Percentiles rank a stretch among this genome's conserved stretches.
Evolutionary conservation across 257 asterid genomes (phyloP).

Genomic region (Perilla frutescens): DNA sequence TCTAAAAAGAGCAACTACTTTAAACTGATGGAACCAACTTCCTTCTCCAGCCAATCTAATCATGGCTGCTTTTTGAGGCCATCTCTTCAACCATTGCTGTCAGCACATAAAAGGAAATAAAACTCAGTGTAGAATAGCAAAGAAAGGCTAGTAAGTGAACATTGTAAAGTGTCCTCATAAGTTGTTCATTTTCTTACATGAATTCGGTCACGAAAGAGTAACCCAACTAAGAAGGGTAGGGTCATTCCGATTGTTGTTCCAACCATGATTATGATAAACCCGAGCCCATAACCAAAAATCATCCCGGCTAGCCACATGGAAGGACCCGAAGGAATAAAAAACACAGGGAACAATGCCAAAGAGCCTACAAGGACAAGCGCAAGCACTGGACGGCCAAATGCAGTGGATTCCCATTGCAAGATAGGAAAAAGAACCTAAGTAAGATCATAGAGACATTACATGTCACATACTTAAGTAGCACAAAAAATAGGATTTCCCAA

Average conservation of each 20-base stretch:
- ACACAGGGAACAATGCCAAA: conserved; percentile 71
- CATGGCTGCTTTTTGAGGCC: conserved; percentile 86
- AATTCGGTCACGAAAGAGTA: conserved; percentile 65
- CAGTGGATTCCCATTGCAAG: conserved; percentile 80
- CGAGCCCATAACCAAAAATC: conserved; percentile 86
- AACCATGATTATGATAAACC: conserved; percentile 77
- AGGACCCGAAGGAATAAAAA: conserved; percentile 79
- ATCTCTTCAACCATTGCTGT: conserved; percentile 89
- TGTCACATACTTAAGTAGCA: background rate
- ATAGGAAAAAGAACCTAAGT: conserved; percentile 64
- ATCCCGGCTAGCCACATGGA: conserved; percentile 96
- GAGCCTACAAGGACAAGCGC: conserved; percentile 79
- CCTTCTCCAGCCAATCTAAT: conserved; percentile 88
- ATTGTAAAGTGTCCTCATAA: background rate
- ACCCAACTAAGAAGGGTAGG: conserved; percentile 70
- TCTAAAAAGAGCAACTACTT: conserved; percentile 82
- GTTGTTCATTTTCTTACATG: conserved; percentile 53
- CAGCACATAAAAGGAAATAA: background rate
- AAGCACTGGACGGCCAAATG: conserved; percentile 76
- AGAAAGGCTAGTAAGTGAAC: background rate
- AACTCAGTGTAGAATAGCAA: background rate
- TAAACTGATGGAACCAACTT: conserved; percentile 84
- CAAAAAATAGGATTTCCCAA: no score
- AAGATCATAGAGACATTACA: conserved; percentile 34
- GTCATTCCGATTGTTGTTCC: conserved; percentile 83